Evolutionary conservation across 768 basidiomycete species (phyloP), one percentile per base, ranked within the genome.

Genomic region (Dentipellis fragilis): DNA sequence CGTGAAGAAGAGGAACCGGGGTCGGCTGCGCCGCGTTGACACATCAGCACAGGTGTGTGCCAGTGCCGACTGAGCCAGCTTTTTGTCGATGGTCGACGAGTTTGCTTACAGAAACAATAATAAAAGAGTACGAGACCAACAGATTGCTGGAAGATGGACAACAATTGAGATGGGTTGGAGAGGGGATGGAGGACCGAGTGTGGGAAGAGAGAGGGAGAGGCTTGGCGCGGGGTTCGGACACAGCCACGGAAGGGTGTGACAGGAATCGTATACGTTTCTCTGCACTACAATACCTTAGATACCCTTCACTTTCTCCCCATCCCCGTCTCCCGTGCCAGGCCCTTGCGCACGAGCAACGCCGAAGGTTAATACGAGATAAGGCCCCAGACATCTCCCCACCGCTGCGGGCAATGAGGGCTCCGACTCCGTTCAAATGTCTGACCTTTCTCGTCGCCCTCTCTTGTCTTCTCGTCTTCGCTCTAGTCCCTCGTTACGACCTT

Each of bases 11-110:
- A 29, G 3, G 29, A 29, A 29, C 29, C 29, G 29, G 3, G 6
- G 29, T 29, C 75, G 37, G 71, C 70, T 38, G 74, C 73, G 57
- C 81, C 82, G 29, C 29, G 29, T 29, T 29, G 29, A 29, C 29
- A 29, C 29, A 29, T 29, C 29, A 29, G 29, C 29, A 29, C 29
- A 29, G 29, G 29, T 29, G 29, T 29, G 29, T 29, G 29, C 29
- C 29, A 29, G 29, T 29, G 29, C 29, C 29, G 29, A 29, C 29
- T 29, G 29, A 3, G 29, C 29, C 29, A 29, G 29, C 29, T 29
- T 29, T 29, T 6, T 6, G 3, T 29, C 29, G 29, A 29, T 6
- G n/a, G 29, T 29, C 29, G 29, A 29, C 29, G 29, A 6, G 3
- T 6, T 29, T 6, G 29, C 29, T 6, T 29, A 3, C 29, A 29